Base-by-base conservation (phyloP, 495 filamentous ascomycete species). In the Bathelium albidoporum region DNA sequence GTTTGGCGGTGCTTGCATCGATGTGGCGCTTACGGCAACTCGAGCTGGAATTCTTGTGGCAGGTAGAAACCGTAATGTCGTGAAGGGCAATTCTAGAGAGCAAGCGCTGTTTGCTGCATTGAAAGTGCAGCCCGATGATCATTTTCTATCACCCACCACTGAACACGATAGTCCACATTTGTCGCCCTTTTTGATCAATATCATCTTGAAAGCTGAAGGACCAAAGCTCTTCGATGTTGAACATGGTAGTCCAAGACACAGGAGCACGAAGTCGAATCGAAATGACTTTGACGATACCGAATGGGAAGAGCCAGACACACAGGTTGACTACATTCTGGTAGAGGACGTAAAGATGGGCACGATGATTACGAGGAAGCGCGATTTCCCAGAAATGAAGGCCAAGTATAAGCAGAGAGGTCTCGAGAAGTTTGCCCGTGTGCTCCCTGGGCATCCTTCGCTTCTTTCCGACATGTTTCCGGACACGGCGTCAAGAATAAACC, bases 391-490 rank as follows among this genome's bases (percentile, higher is more conserved):
- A 18, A 49, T n/a, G 43, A 10, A n/a, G 43, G 5, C 5, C 43
- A 49, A 49, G 43, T 49, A 49, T 49, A n/a, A 49, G 43, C 43
- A 49, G n/a, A 49, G 43, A 49, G 43, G 43, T 7, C n/a, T 49
- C 43, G 18, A 49, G 20, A 49, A 49, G 43, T 49, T 49, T 49
- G 20, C 43, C 11, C 43, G 18, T 49, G 18, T 49, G n/a, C 43
- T 49, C 43, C 43, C 43, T n/a, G 43, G 18, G 3, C 9, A 49
- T 49, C 11, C 43, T 10, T 49, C 43, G 43, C 43, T 49, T 9
- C 43, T 49, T n/a, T 49, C 43, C 43, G 43, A 49, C 43, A 49
- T 49, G 43, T 49, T 49, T n/a, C 43, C 43, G 4, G 43, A 49
- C 18, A 49, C 43, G 3, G 43, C 43, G 20, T 49, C 43, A n/a